These are phyloP conservation scores for Phytophthora niederhauseri DNA, from an alignment of 352 stramenopile species.

Conservation along the genomic window DNA sequence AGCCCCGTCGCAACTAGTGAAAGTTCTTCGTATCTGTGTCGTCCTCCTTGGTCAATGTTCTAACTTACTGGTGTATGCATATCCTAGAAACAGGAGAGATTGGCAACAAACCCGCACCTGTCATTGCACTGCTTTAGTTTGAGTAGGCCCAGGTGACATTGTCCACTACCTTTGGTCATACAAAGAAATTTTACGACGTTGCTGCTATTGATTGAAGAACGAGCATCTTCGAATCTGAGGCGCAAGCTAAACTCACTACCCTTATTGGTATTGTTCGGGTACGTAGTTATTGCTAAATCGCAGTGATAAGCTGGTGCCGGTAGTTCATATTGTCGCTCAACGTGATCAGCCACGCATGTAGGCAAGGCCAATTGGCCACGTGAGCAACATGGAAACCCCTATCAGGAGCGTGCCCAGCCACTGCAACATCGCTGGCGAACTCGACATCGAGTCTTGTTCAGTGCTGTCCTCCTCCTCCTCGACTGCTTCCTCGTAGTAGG, in stretches of 20 bases:
- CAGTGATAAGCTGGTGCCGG: not conserved
- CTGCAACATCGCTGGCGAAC: not conserved
- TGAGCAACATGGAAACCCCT: constrained; percentile 28
- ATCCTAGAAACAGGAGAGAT: too few relatives aligned
- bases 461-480: not conserved
- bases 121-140: too few relatives aligned
- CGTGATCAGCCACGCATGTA: constrained; percentile 13
- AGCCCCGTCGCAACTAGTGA: too few relatives aligned
- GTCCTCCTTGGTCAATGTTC: too few relatives aligned
- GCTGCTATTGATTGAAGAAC: too few relatives aligned
- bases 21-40: too few relatives aligned
- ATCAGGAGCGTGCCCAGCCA: constrained; percentile 14
- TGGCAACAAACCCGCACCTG: too few relatives aligned
- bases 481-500: not conserved
- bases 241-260: not conserved
- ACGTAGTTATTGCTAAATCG: not conserved
- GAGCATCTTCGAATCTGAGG: not conserved
- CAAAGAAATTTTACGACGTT: too few relatives aligned
- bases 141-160: too few relatives aligned
- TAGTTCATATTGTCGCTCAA: not conserved
- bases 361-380: constrained; percentile 21
- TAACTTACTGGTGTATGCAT: too few relatives aligned
- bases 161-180: too few relatives aligned
- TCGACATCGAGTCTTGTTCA: not conserved
- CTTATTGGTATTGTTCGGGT: not conserved